Evolutionary conservation across 257 asterid species (phyloP).

Genomic region (Primulina huaijiensis): DNA sequence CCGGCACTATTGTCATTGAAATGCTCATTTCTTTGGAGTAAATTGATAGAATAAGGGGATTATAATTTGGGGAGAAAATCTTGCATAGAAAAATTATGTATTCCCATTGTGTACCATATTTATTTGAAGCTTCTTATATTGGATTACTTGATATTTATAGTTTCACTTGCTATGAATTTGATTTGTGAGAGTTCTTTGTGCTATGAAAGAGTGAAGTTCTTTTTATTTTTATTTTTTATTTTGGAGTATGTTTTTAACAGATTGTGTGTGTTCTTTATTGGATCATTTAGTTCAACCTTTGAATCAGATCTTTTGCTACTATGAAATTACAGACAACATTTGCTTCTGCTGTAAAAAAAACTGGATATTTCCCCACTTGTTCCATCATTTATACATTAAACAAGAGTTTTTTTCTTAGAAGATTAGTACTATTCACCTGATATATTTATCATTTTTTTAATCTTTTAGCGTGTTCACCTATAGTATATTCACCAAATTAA

Average conservation of each 20-base stretch:
- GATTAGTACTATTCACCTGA: too few species aligned
- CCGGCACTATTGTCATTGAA: conserved; percentile 67
- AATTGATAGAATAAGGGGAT: background rate
- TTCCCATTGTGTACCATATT: background rate
- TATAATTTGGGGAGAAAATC: background rate
- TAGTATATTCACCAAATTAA: too few species aligned
- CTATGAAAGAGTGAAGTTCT: background rate
- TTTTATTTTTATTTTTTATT: too few species aligned
- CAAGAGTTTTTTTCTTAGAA: too few species aligned
- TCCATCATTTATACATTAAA: too few species aligned
- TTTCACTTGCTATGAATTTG: background rate
- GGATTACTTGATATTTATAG: background rate
- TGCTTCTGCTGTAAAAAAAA: background rate
- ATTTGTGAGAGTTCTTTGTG: background rate
- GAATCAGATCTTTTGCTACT: too few species aligned
- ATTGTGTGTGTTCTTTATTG: background rate
- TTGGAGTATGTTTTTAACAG: background rate
- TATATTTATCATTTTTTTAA: too few species aligned
- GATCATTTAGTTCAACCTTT: too few species aligned
- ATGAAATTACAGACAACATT: background rate
- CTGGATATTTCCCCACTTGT: too few species aligned
- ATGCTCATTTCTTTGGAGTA: background rate
- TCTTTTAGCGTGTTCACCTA: too few species aligned
- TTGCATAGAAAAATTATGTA: background rate
- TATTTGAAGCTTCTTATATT: conserved; percentile 1